Conservation (phyloP, 495 filamentous ascomycete species). For the Penicillium herquei region DNA sequence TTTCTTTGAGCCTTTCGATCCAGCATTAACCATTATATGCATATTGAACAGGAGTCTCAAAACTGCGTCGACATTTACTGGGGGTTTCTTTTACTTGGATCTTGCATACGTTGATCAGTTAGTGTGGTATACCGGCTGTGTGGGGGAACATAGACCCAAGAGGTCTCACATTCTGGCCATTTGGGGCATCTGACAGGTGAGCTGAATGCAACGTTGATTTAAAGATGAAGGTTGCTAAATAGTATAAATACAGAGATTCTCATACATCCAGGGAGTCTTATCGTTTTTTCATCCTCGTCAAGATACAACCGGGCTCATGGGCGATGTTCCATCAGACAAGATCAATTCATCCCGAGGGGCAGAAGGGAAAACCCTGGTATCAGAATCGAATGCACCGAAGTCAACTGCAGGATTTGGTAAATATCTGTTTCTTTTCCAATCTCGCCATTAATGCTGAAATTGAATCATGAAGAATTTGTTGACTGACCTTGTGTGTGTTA, state of each 20-base stretch:
- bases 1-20: not conserved
- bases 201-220: not conserved
- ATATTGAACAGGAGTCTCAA: not conserved
- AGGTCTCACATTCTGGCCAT: not conserved
- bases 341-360: slow-evolving; percentile 21
- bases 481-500: slow-evolving; percentile 1
- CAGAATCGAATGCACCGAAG: slow-evolving; percentile 15
- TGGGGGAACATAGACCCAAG: slow-evolving; percentile 2
- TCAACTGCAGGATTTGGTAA: slow-evolving; percentile 23
- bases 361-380: slow-evolving; percentile 15
- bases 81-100: not conserved
- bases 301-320: slow-evolving; percentile 27
- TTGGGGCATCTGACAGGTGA: not conserved
- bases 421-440: slow-evolving; percentile 7
- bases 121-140: not conserved
- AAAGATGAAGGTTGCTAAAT: not conserved
- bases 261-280: not conserved
- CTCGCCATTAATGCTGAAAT: not conserved
- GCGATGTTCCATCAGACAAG: slow-evolving; percentile 32
- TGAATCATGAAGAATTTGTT: not conserved
- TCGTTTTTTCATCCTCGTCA: not conserved
- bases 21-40: not conserved
- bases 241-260: too few relatives aligned
- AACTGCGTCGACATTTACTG: not conserved
- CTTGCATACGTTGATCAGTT: not conserved